phyloP scores from a whole-genome alignment of 2,329 filamentous ascomycete species.

The Basipetospora sp. region DNA sequence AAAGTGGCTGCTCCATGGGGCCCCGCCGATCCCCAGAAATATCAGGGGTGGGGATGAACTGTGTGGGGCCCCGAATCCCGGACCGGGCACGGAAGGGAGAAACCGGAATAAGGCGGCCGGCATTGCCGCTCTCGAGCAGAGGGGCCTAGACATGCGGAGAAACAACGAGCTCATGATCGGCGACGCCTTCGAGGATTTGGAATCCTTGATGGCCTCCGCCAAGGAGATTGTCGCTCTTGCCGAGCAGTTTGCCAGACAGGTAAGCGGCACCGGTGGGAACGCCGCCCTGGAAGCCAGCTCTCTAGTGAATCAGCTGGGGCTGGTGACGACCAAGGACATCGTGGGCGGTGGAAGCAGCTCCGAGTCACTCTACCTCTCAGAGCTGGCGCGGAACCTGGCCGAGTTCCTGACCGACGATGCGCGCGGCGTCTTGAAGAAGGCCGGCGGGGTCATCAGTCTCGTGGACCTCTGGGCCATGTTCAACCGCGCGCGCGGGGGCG shows the following conservation, averaged over 20 bases:
- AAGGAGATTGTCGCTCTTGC: slow-evolving; percentile 92
- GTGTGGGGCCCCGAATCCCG: slow-evolving; percentile 12
- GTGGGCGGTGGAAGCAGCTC: slow-evolving; percentile 59
- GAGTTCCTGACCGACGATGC: slow-evolving; percentile 81
- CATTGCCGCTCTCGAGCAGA: slow-evolving; percentile 81
- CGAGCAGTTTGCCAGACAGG: slow-evolving; percentile 66
- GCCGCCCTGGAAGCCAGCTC: slow-evolving; percentile 53
- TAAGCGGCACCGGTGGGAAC: slow-evolving; percentile 42
- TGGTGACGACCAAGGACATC: slow-evolving; percentile 92
- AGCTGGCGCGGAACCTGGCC: slow-evolving; percentile 68
- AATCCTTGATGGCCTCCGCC: slow-evolving; percentile 91
- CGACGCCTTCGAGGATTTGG: slow-evolving; percentile 85
- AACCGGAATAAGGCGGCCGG: slow-evolving; percentile 52
- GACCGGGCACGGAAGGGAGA: background rate
- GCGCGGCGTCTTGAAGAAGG: slow-evolving; percentile 58
- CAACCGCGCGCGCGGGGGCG: slow-evolving; percentile 80
- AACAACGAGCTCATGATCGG: slow-evolving; percentile 91
- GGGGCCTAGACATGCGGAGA: slow-evolving; percentile 68
- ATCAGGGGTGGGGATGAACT: slow-evolving; percentile 24
- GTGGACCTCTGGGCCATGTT: slow-evolving; percentile 91
- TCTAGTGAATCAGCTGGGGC: slow-evolving; percentile 58
- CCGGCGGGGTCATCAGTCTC: slow-evolving; percentile 76
- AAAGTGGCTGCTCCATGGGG: slow-evolving; percentile 86
- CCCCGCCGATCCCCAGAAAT: slow-evolving; percentile 68
- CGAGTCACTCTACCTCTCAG: slow-evolving; percentile 77